phyloP scores from a whole-genome alignment of 2,329 filamentous ascomycete species.

The Beauveria varroae region DNA sequence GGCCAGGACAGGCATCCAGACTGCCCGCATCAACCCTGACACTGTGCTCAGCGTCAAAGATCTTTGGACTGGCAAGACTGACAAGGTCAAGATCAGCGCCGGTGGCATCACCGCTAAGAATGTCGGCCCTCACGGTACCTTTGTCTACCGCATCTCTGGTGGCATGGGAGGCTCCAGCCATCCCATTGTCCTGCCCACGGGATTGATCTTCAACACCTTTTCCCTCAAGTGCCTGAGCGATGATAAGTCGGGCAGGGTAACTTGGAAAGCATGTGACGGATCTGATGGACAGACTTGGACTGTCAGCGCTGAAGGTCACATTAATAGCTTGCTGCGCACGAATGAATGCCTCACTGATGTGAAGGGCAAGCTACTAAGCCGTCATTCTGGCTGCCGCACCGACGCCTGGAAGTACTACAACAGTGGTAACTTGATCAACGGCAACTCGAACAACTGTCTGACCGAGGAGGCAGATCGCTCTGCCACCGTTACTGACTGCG shows the following conservation, averaged over 20 bases:
- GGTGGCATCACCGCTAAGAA: slow-evolving; percentile 18
- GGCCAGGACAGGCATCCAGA: slow-evolving; percentile 28
- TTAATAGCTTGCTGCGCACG: slow-evolving; percentile 29
- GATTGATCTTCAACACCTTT: slow-evolving; percentile 42
- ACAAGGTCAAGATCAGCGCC: slow-evolving; percentile 18
- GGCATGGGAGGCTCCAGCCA: slow-evolving; percentile 17
- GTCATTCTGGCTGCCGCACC: slow-evolving; percentile 14
- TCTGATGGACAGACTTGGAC: slow-evolving; percentile 36
- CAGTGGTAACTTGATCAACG: slow-evolving; percentile 35
- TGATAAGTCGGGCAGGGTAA: slow-evolving; percentile 18
- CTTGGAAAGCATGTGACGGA: slow-evolving; percentile 30
- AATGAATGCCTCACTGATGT: slow-evolving; percentile 25
- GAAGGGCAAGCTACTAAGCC: slow-evolving; percentile 13
- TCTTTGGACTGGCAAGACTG: slow-evolving; percentile 33
- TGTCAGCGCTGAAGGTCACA: slow-evolving; percentile 22
- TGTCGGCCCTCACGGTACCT: slow-evolving; percentile 32
- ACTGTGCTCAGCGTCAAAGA: slow-evolving; percentile 28
- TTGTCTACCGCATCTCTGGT: slow-evolving; percentile 33
- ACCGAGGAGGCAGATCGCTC: slow-evolving; percentile 24
- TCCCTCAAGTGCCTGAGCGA: slow-evolving; percentile 36
- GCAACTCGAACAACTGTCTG: slow-evolving; percentile 26
- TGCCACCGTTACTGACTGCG: slow-evolving; percentile 25
- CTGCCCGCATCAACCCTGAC: slow-evolving; percentile 18
- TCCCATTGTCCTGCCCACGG: slow-evolving; percentile 31
- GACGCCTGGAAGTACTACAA: slow-evolving; percentile 36